These are phyloP conservation scores for Lactarius tabidus DNA, from an alignment of 768 basidiomycete genomes.

Conservation along the genomic window DNA sequence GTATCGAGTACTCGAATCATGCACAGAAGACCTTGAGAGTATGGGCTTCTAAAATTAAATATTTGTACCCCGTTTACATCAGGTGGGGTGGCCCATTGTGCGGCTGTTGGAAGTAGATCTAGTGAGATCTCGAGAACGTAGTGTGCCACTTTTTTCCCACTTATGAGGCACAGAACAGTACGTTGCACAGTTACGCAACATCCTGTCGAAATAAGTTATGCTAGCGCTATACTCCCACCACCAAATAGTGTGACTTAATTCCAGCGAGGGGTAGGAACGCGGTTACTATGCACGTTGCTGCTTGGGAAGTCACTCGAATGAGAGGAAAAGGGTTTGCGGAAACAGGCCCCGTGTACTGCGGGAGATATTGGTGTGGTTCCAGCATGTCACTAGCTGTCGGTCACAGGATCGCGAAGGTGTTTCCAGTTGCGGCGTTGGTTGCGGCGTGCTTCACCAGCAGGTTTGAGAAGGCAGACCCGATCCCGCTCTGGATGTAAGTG, in stretches of 20 bases:
- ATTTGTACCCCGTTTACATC: neutral
- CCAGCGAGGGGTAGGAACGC: neutral
- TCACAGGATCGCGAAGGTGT: neutral
- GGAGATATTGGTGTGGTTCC: neutral
- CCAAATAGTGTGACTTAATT: neutral
- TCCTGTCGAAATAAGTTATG: neutral
- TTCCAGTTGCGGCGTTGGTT: neutral
- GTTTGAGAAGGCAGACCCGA: conserved; percentile 1
- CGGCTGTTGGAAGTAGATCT: neutral
- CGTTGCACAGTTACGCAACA: neutral
- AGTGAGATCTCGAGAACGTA: neutral
- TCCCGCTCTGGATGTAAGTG: conserved; percentile 6
- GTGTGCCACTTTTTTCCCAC: neutral
- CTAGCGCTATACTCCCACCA: neutral
- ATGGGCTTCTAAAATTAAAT: neutral
- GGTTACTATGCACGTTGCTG: neutral
- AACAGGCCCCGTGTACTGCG: neutral
- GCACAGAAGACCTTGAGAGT: neutral
- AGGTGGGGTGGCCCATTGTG: neutral
- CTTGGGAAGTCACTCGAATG: neutral
- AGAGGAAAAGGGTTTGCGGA: neutral
- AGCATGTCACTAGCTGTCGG: neutral
- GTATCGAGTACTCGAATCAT: neutral
- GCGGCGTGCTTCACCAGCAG: neutral
- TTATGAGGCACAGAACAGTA: neutral